Base-by-base conservation (phyloP, 768 basidiomycete genomes). In the Leccinum boreale region DNA sequence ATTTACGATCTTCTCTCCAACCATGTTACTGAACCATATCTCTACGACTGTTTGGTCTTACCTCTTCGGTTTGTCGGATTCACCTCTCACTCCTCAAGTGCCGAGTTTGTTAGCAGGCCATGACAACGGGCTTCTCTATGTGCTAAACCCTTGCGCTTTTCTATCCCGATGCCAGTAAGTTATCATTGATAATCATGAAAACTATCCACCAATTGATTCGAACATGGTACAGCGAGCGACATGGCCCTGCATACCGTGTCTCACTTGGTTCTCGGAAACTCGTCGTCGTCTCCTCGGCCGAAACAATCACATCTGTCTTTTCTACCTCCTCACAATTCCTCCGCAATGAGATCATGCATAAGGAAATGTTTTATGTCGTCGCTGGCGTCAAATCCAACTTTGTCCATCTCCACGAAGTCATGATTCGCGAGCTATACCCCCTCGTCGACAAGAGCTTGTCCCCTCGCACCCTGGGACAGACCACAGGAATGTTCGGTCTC, bases 101-200 rank as follows among this genome's bases (percentile, higher is more conserved):
- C 59, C 53, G 0, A 65, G 57, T 50, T 19, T 63, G 1, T 36
- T 67, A 1, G 59, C 52, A 0, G 66, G 66, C 15, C 55, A 67
- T 7, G 63, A 58, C 50, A 67, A 59, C 10, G 63, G 56, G 7
- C 5, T 67, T 17, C 28, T 55, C 2, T 62, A 61, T 36, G 58
- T 31, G 0, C 42, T 67, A 14, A 63, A 57, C 21, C 68, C 65
- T 12, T 17, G 56, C 5, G 50, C 10, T 0, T 46, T 46, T 23
- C 45, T 46, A 12, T 46, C 23, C 12, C 29, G 26, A 53, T 69
- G 68, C 64, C 68, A 58, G 68, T 69, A 55, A 0, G 67, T 70
- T 3, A 21, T n/a, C 29, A 29, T 29, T 28, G 2, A 28, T 17
- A 14, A 19, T 31, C 21, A n/a, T 39, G 28, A 9, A 28, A 5